Conservation (phyloP, 225 moss, liverwort and hornwort genomes). For the Rhytidiadelphus loreus region DNA sequence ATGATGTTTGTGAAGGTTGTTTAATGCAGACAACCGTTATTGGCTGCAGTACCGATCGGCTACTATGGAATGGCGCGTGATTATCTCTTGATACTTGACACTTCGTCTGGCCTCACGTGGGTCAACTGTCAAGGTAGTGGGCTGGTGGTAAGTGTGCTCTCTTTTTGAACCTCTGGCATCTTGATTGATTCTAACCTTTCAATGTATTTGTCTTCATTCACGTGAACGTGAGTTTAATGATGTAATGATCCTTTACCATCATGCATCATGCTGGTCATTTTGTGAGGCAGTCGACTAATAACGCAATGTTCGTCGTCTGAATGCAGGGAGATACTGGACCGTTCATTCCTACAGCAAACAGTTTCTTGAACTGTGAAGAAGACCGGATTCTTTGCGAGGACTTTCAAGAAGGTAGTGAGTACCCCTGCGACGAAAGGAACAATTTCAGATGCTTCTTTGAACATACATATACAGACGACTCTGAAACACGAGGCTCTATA, state of each 20-base stretch:
- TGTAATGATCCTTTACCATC: neutral
- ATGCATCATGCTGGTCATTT: neutral
- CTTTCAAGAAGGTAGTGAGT: neutral
- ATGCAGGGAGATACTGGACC: neutral
- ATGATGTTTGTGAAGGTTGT: neutral
- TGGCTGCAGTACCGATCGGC: neutral
- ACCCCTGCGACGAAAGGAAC: neutral
- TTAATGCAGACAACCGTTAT: neutral
- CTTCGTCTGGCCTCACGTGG: slow-evolving; percentile 1
- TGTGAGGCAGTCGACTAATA: neutral
- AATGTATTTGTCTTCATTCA: neutral
- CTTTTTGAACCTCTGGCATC: neutral
- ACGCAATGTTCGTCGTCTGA: neutral
- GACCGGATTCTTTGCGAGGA: neutral
- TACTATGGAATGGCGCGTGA: neutral
- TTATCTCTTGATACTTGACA: neutral
- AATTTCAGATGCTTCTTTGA: neutral
- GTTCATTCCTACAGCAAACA: neutral
- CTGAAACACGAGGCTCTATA: neutral
- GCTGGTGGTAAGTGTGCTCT: neutral
- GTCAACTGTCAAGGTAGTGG: neutral
- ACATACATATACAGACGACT: neutral
- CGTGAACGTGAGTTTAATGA: neutral
- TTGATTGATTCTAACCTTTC: neutral
- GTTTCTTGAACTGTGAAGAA: neutral